Evolutionary conservation across 1,284 basidiomycete genomes (phyloP).

Genomic region (Apiotrichum siamense): DNA sequence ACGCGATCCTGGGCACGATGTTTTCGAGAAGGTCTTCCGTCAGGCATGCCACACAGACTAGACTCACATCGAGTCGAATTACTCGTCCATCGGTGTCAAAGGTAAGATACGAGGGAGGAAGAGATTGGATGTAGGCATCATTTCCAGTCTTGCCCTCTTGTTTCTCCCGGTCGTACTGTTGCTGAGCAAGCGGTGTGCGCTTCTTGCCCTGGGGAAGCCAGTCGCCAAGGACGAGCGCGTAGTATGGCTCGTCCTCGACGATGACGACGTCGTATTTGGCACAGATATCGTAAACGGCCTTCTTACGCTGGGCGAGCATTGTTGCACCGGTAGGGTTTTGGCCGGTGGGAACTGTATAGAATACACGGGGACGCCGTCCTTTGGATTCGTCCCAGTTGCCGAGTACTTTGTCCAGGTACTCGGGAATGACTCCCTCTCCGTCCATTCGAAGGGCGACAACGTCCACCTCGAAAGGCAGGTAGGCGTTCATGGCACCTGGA

Average conservation of each 20-base stretch:
- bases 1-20: conserved; percentile 68
- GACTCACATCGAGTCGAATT: conserved; percentile 47
- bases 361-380: conserved; percentile 55
- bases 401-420: conserved; percentile 58
- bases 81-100: conserved; percentile 47
- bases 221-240: conserved; percentile 52
- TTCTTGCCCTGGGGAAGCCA: conserved; percentile 4
- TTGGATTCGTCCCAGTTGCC: conserved; percentile 59
- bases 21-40: conserved; percentile 64
- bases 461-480: conserved; percentile 33
- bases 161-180: conserved; percentile 32
- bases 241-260: conserved; percentile 77
- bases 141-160: conserved; percentile 38
- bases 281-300: conserved; percentile 70
- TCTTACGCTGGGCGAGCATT: conserved; percentile 62
- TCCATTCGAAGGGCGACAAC: conserved; percentile 59
- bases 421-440: conserved; percentile 61
- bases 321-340: conserved; percentile 73
- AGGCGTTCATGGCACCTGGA: conserved; percentile 46
- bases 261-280: conserved; percentile 71
- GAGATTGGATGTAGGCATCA: conserved; percentile 37
- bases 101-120: conserved; percentile 65
- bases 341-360: conserved; percentile 55
- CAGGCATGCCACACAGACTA: neutral
- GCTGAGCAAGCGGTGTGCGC: conserved; percentile 42